Evolutionary conservation across 106 monocot species (phyloP).

Genomic region (Dactylorhiza incarnata): DNA sequence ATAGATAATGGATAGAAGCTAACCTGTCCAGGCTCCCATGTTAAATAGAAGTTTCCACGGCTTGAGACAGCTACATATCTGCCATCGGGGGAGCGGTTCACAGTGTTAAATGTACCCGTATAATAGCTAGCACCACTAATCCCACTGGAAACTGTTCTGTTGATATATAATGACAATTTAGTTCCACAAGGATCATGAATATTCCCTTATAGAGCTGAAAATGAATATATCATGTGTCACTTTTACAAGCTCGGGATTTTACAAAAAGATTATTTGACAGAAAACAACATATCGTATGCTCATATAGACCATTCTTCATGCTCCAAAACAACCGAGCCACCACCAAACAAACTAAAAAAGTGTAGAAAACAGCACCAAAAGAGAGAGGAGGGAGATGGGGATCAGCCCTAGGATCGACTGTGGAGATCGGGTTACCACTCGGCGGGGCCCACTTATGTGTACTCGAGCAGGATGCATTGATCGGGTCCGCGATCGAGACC

Average conservation of each 20-base stretch:
- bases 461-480: too few relatives aligned
- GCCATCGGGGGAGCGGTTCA: conserved; percentile 92
- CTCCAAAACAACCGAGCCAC: background rate
- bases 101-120: conserved; percentile 90
- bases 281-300: background rate
- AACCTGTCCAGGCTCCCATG: conserved; percentile 99
- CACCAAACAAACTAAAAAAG: background rate
- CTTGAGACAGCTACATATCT: conserved; percentile 94
- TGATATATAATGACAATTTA: conserved; percentile 17
- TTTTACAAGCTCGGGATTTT: too few relatives aligned
- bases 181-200: background rate
- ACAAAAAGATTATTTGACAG: background rate
- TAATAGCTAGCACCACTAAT: conserved; percentile 99
- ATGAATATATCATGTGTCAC: background rate
- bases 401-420: too few relatives aligned
- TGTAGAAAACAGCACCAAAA: background rate
- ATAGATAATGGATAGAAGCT: background rate
- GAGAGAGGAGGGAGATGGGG: too few relatives aligned
- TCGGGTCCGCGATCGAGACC: too few relatives aligned
- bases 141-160: conserved; percentile 99
- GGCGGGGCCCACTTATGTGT: too few relatives aligned
- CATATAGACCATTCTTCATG: background rate
- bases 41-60: conserved; percentile 89
- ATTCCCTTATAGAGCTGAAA: background rate
- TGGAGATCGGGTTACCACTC: too few relatives aligned